These are phyloP conservation scores for Jaapia argillacea DNA, from an alignment of 768 basidiomycete genomes.

Conservation along the genomic window DNA sequence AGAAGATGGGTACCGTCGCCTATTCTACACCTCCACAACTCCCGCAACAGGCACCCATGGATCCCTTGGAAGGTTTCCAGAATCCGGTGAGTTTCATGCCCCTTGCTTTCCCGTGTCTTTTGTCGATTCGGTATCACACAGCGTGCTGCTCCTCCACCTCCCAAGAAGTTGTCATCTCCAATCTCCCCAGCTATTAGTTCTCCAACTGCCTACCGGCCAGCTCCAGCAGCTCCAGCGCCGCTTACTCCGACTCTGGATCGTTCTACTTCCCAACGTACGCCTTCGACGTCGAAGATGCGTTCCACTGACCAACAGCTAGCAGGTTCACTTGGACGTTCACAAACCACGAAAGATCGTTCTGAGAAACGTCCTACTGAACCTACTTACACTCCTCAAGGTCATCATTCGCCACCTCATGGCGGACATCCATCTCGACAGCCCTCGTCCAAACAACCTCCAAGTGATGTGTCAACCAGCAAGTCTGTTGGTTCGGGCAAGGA, in stretches of 20 bases:
- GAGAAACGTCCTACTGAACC: background rate
- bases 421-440: background rate
- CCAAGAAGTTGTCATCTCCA: conserved; percentile 27
- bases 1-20: conserved; percentile 65
- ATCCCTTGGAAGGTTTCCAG: conserved; percentile 34
- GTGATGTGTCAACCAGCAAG: conserved; percentile 1
- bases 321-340: conserved; percentile 41
- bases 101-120: conserved; percentile 1
- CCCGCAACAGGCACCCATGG: conserved; percentile 19
- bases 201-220: conserved; percentile 62
- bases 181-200: conserved; percentile 17
- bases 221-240: conserved; percentile 60
- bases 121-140: conserved; percentile 10
- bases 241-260: conserved; percentile 71
- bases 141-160: conserved; percentile 31
- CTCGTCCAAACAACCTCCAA: background rate
- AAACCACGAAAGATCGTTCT: conserved; percentile 58
- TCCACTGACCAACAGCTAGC: conserved; percentile 16
- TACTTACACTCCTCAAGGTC: background rate
- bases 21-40: background rate
- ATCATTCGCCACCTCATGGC: conserved; percentile 1
- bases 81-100: conserved; percentile 38
- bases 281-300: conserved; percentile 36
- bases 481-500: background rate
- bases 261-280: conserved; percentile 77